Conservation (phyloP, 78 protist genomes). For the Chrysochromulina parva region DNA sequence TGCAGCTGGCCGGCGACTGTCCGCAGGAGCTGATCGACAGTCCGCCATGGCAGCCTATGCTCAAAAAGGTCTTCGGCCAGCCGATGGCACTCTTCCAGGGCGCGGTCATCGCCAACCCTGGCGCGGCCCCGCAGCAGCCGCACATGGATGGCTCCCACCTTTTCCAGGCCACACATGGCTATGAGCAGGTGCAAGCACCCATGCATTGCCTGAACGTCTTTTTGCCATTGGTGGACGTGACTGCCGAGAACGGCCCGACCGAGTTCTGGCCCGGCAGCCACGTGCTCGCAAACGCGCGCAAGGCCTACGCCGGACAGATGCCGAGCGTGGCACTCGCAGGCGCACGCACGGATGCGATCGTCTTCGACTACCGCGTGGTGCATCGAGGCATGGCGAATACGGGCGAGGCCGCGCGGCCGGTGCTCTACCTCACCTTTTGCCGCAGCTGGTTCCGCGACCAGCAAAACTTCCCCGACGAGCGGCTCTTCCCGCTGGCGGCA, state of each 20-base stretch:
- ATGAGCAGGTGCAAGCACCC: not conserved
- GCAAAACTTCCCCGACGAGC: not conserved
- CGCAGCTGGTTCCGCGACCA: not conserved
- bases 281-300: not conserved
- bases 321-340: not conserved
- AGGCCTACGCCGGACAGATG: not conserved
- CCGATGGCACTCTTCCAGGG: not conserved
- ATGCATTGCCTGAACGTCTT: not conserved
- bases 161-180: not conserved
- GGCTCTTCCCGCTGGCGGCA: too few species aligned
- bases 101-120: not conserved
- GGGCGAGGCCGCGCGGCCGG: not conserved
- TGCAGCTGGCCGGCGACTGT: not conserved
- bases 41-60: not conserved
- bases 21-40: not conserved
- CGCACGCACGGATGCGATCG: too few species aligned
- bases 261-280: constrained; percentile 8
- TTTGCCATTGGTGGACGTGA: not conserved
- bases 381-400: not conserved
- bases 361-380: not conserved
- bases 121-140: not conserved
- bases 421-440: not conserved
- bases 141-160: constrained; percentile 5
- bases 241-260: not conserved
- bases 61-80: not conserved